Percentiles rank a stretch among this genome's conserved stretches.
Conservation (phyloP, 768 basidiomycete genomes). For the Paxillus rubicundulus region DNA sequence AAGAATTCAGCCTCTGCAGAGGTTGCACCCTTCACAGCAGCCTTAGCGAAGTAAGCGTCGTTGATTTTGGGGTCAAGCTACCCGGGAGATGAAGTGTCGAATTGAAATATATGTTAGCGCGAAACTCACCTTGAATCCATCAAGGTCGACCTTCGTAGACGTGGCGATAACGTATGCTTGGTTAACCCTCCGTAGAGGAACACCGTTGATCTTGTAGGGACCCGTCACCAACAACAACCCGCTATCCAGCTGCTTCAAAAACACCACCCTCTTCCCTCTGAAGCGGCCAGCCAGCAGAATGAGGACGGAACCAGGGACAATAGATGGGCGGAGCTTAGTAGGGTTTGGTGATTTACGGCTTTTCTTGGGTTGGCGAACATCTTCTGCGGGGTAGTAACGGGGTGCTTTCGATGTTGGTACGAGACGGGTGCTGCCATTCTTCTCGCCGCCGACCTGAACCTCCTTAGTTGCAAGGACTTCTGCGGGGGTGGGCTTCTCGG, state of each 20-base stretch:
- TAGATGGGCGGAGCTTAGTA: conserved; percentile 76
- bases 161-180: conserved; percentile 99
- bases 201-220: conserved; percentile 97
- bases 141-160: conserved; percentile 87
- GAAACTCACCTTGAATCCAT: conserved; percentile 62
- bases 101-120: not conserved
- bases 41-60: conserved; percentile 92
- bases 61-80: conserved; percentile 88
- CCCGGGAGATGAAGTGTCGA: conserved; percentile 7
- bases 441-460: conserved; percentile 83
- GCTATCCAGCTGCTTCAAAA: conserved; percentile 91
- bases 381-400: conserved; percentile 94
- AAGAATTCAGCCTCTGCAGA: conserved; percentile 99
- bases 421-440: conserved; percentile 86
- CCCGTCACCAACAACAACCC: conserved; percentile 95
- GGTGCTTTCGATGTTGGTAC: conserved; percentile 84
- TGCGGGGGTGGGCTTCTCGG: conserved; percentile 59
- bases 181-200: conserved; percentile 95
- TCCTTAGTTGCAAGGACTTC: conserved; percentile 64
- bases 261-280: conserved; percentile 97
- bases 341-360: conserved; percentile 84
- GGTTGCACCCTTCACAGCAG: conserved; percentile 58
- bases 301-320: conserved; percentile 91
- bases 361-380: conserved; percentile 88
- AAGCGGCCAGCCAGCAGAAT: conserved; percentile 97